Base-by-base conservation (phyloP, 306 rosid genomes). In the Herpetospermum pedunculosum region DNA sequence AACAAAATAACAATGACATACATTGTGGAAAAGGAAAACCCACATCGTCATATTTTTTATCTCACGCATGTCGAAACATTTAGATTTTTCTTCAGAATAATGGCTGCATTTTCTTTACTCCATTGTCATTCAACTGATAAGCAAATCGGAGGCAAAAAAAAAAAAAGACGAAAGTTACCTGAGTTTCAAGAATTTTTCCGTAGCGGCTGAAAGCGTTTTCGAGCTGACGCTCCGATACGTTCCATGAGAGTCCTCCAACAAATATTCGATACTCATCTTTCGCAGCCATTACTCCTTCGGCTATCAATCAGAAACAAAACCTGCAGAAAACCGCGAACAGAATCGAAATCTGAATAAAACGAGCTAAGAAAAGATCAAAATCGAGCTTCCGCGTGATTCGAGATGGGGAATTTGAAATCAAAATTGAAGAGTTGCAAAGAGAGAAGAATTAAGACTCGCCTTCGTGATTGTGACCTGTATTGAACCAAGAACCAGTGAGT, bases 191-290 rank as follows among this genome's bases (percentile, higher is more conserved):
- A 38, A 95, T 84, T 81, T 89, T 95, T 54, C 97, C 99, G 76
- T 82, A 95, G 41, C 96, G 97, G 44, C 26, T 77, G 77, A 95
- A 89, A 62, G 95, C 92, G 69, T 78, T 88, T 63, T 89, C 96
- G 29, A 95, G 91, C 85, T 95, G 92, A 83, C 91, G 95, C 87
- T 95, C 96, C 2, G 97, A 80, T 12, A 91, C 87, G 55, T 95
- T 88, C 96, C 90, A 91, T 46, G 96, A 83, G 77, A 95, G 77
- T 8, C 99, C 99, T 44, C 99, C 97, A 2, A 95, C 97, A 74
- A 91, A 95, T 65, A 95, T 89, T 46, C 97, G 87, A 73, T 87
- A 86, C 13, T 88, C 99, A 73, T 94, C 96, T 76, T 89, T 91
- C 59, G 85, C 90, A 30, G 96, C 90, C 99, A 95, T 95, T 73